Percentiles rank a stretch among this genome's conserved stretches.
phyloP scores from a whole-genome alignment of 495 filamentous ascomycete species.

The Annulohypoxylon bovei region DNA sequence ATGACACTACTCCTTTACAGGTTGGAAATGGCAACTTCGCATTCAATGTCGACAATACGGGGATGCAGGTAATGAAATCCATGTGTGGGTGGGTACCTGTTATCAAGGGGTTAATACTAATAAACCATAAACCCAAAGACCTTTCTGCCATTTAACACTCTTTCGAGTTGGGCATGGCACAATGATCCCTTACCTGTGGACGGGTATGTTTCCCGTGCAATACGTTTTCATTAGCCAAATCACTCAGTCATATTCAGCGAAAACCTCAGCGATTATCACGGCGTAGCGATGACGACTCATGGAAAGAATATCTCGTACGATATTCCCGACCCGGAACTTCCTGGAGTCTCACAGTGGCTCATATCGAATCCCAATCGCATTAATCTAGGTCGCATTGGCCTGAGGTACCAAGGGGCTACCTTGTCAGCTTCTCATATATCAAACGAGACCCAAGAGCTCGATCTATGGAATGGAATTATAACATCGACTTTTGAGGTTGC shows the following conservation, averaged over 20 bases:
- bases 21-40: constrained; percentile 66
- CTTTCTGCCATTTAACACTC: constrained; percentile 62
- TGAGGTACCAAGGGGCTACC: constrained; percentile 51
- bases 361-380: constrained; percentile 57
- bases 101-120: background rate
- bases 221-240: background rate
- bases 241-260: constrained; percentile 18
- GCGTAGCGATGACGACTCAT: constrained; percentile 51
- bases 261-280: constrained; percentile 37
- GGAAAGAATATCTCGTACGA: constrained; percentile 55
- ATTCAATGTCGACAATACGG: constrained; percentile 64
- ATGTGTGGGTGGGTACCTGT: background rate
- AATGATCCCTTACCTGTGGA: constrained; percentile 51
- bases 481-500: constrained; percentile 48
- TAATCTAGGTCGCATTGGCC: constrained; percentile 58
- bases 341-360: constrained; percentile 53
- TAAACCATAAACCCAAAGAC: constrained; percentile 43
- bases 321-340: constrained; percentile 52
- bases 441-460: constrained; percentile 46
- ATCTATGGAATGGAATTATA: constrained; percentile 53
- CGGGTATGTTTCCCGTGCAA: constrained; percentile 4
- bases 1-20: constrained; percentile 58
- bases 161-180: constrained; percentile 60
- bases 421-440: constrained; percentile 40
- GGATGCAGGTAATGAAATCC: constrained; percentile 48